A percentile compares a stretch with the other conserved stretches of the same genome.
phyloP scores from a whole-genome alignment of 805 yeast genomes.

The Candida coquimbonensis region DNA sequence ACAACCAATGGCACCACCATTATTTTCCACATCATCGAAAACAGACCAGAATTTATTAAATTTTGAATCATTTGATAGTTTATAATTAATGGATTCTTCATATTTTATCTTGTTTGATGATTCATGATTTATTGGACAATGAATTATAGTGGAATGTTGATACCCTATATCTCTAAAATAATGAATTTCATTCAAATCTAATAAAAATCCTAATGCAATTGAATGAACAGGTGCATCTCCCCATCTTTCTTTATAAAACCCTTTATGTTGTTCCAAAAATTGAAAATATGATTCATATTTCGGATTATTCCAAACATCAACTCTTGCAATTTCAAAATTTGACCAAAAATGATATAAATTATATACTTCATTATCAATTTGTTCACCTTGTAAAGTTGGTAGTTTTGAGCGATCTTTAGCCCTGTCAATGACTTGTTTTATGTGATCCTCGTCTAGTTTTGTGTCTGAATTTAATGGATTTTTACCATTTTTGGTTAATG shows the following conservation, averaged over 20 bases:
- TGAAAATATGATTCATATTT: slow-evolving; percentile 62
- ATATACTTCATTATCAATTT: slow-evolving; percentile 60
- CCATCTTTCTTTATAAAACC: slow-evolving; percentile 91
- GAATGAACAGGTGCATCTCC: slow-evolving; percentile 97
- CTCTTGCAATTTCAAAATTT: slow-evolving; percentile 84
- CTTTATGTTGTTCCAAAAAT: slow-evolving; percentile 63
- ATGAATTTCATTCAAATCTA: slow-evolving; percentile 66
- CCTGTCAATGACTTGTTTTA: slow-evolving; percentile 33
- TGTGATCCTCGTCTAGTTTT: slow-evolving; percentile 24
- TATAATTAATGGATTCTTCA: slow-evolving; percentile 26
- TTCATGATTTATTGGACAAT: slow-evolving; percentile 69
- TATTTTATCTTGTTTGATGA: slow-evolving; percentile 41
- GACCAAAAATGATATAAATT: slow-evolving; percentile 89
- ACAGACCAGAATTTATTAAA: slow-evolving; percentile 19
- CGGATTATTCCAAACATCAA: slow-evolving; percentile 63
- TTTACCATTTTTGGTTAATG: neutral
- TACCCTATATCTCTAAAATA: slow-evolving; percentile 93
- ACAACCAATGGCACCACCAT: slow-evolving; percentile 64
- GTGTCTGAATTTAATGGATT: slow-evolving; percentile 8
- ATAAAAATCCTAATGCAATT: slow-evolving; percentile 71
- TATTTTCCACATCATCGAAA: slow-evolving; percentile 32
- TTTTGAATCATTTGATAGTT: slow-evolving; percentile 9
- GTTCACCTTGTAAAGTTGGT: slow-evolving; percentile 38
- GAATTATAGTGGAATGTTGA: slow-evolving; percentile 70
- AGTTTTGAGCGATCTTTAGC: slow-evolving; percentile 28